These are phyloP conservation scores for Cicer arietinum DNA, from an alignment of 306 rosid genomes.

Conservation along the genomic window DNA sequence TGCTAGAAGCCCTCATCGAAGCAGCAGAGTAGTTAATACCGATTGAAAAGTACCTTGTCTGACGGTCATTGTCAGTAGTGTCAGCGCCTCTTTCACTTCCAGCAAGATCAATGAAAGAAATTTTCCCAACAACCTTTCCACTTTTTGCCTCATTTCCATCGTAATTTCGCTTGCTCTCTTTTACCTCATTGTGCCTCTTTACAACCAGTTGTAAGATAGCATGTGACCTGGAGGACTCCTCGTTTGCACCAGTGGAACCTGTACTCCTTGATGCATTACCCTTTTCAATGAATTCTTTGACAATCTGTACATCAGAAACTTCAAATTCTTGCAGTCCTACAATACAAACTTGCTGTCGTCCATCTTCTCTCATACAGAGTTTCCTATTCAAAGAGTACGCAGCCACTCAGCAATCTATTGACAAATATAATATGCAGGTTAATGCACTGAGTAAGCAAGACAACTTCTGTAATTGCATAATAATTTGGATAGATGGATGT, in stretches of 20 bases:
- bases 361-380: slow-evolving; percentile 98
- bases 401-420: slow-evolving; percentile 39
- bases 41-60: slow-evolving; percentile 68
- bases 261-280: slow-evolving; percentile 95
- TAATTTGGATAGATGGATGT: slow-evolving; percentile 20
- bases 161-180: slow-evolving; percentile 73
- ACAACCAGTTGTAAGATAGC: slow-evolving; percentile 93
- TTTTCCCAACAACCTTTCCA: slow-evolving; percentile 95
- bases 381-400: slow-evolving; percentile 58
- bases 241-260: slow-evolving; percentile 98
- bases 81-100: slow-evolving; percentile 99
- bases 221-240: slow-evolving; percentile 98
- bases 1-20: slow-evolving; percentile 22
- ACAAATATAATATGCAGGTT: slow-evolving; percentile 32
- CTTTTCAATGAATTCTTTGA: slow-evolving; percentile 92
- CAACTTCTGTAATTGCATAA: slow-evolving; percentile 2
- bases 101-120: slow-evolving; percentile 98
- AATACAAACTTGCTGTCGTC: slow-evolving; percentile 97
- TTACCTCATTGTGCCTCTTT: slow-evolving; percentile 87
- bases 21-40: slow-evolving; percentile 20
- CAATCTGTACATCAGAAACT: slow-evolving; percentile 96
- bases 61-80: slow-evolving; percentile 99
- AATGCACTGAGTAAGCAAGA: slow-evolving; percentile 26
- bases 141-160: slow-evolving; percentile 78
- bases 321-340: slow-evolving; percentile 99